Evolutionary conservation across 140 eudicot species (phyloP).

Genomic region (Ambrosia hybrid): DNA sequence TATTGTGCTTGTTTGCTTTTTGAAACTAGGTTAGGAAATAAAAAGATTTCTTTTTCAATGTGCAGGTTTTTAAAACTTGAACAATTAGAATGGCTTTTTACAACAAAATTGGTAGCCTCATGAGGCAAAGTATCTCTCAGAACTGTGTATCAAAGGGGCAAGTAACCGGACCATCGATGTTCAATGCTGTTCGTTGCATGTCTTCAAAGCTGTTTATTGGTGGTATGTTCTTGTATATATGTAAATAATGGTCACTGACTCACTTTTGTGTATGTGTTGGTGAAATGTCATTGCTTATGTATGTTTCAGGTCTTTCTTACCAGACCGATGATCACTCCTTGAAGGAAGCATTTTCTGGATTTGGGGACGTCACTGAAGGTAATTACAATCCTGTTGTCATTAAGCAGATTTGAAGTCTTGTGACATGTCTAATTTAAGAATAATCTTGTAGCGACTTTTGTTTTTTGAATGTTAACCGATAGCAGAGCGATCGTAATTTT

Average conservation of each 20-base stretch:
- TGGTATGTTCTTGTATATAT: conserved; percentile 41
- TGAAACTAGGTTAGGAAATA: too few relatives aligned
- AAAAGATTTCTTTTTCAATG: too few relatives aligned
- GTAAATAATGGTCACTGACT: neutral
- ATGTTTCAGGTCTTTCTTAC: conserved; percentile 67
- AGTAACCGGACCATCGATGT: too few relatives aligned
- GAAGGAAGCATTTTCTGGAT: conserved; percentile 74
- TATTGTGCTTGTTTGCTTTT: too few relatives aligned
- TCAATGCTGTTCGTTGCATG: too few relatives aligned
- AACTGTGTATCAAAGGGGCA: too few relatives aligned
- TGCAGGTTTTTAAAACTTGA: too few relatives aligned
- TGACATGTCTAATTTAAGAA: too few relatives aligned
- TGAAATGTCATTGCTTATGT: neutral
- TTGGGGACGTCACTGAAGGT: conserved; percentile 84
- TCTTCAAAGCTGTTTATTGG: too few relatives aligned
- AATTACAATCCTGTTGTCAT: neutral
- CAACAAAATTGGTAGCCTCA: too few relatives aligned
- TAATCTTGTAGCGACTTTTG: neutral
- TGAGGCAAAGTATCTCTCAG: too few relatives aligned
- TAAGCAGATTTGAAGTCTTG: neutral
- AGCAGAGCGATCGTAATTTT: neutral
- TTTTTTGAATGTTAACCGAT: neutral
- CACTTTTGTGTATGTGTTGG: neutral
- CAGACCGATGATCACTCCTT: conserved; percentile 63
- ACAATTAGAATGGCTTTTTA: too few relatives aligned